A percentile compares a stretch with the other conserved stretches of the same genome.
phyloP scores from a whole-genome alignment of 352 stramenopile species.

The Pythium utonaiense region DNA sequence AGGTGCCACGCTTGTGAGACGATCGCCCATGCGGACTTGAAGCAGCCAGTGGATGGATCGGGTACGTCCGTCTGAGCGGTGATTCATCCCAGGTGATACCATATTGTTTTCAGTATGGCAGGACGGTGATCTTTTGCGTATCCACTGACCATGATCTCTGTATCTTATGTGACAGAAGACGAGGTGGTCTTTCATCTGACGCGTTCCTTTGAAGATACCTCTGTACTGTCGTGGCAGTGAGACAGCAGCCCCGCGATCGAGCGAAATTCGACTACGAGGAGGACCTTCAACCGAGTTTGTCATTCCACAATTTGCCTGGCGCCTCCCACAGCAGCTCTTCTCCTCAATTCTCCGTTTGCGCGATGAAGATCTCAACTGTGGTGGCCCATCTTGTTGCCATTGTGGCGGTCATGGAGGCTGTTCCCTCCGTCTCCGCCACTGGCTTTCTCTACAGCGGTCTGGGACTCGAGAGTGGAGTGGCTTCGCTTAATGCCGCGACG shows the following conservation, averaged over 20 bases:
- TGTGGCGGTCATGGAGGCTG: slow-evolving; percentile 2
- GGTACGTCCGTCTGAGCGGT: background rate
- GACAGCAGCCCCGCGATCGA: too few species aligned
- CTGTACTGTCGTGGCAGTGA: too few species aligned
- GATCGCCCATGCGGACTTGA: background rate
- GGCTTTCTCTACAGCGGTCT: slow-evolving; percentile 3
- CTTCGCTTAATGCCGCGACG: background rate
- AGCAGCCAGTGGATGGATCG: background rate
- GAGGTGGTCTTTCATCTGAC: too few species aligned
- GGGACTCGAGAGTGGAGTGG: background rate
- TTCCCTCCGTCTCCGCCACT: background rate
- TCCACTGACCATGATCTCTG: too few species aligned
- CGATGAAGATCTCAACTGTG: slow-evolving; percentile 4
- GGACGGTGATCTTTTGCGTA: too few species aligned
- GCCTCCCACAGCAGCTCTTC: background rate
- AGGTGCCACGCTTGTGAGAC: too few species aligned
- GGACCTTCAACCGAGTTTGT: too few species aligned
- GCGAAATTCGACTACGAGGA: too few species aligned
- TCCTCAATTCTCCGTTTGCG: background rate
- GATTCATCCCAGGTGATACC: background rate
- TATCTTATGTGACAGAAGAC: background rate
- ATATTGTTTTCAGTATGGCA: too few species aligned
- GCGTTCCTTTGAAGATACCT: too few species aligned
- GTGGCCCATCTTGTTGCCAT: slow-evolving; percentile 5
- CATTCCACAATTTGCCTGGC: slow-evolving; percentile 5